Evolutionary conservation across 179 eudicot genomes (phyloP), one percentile per base, ranked within the genome.

Genomic region (Silene noctiflora): DNA sequence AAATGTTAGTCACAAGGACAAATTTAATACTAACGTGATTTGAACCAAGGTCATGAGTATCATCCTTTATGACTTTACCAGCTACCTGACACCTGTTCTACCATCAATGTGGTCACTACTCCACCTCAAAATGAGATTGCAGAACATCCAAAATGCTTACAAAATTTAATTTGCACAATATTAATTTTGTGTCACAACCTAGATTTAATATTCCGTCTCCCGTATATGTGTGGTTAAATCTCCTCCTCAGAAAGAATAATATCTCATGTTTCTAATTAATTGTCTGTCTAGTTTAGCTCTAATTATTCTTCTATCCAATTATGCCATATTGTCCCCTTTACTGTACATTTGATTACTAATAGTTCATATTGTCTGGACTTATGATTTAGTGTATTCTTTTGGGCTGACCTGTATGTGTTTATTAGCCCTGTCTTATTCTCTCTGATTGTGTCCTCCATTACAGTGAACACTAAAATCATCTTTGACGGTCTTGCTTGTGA

Each of bases 341-440:
- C 55, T 42, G 64, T 71, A 74, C 67, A 58, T 75, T 27, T 35
- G n/a, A 70, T 82, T 33, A 33, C 39, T 4, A 4, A 33, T 67
- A 78, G 58, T 55, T 74, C 61, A 78, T 17, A 70, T 70, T 78
- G 84, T 79, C 84, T 81, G 79, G 78, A 78, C 35, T 73, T 77
- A 46, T 58, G 44, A 58, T 73, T 77, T 75, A 77, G 53, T 60
- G 78, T 10, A 69, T 68, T n/a, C 46, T 68, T 64, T 3, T 19
- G 19, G 53, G 7, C 27, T 76, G 75, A 69, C 67, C 64, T 33
- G 3, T 29, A 29, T 51, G 68, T 51, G 42, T 35, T 48, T 48
- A 48, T 48, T 48, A 48, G 9, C 55, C 55, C 16, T 48, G 55
- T 48, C 55, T 48, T 48, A 48, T 48, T 12, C 17, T 35, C 8